Evolutionary conservation across 768 basidiomycete genomes (phyloP), one percentile per base, ranked within the genome.

Genomic region (Mycena epipterygia): DNA sequence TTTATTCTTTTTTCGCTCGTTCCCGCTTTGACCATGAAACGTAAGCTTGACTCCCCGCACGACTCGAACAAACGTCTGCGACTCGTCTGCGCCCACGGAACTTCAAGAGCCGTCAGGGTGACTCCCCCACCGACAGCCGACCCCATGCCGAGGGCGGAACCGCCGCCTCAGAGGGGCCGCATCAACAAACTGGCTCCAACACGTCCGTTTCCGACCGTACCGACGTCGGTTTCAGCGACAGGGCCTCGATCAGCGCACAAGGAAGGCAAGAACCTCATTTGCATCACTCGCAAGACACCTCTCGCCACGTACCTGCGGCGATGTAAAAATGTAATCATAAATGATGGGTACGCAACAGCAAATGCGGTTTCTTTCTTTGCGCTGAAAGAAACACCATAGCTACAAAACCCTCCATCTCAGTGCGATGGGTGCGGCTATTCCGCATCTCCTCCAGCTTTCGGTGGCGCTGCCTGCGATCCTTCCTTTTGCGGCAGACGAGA

Each of bases 361-460:
- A 21, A 49, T 21, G 56, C 23, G 51, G 13, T 35, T 64, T 48
- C 49, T 46, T 49, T 60, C 35, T 32, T 13, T 11, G 35, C 33
- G 39, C 42, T 56, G 16, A 46, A 63, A 19, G 61, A 14, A 16
- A 3, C 12, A 25, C 19, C 5, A 73, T 58, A 95, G 93, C 39
- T 91, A 93, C 76, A 92, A 92, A 71, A 90, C 88, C 6, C 79
- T 97, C 35, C 89, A 91, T 78, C 80, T 97, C 49, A 89, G 88
- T 68, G 95, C 94, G 8, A 92, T 96, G 90, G 95, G 95, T 29
- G 95, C 95, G 6, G 95, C 96, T 2, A 96, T 97, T 66, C 95
- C 95, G 3, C 91, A 91, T 74, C 88, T 95, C 27, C 81, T 93
- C 32, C 89, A 89, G 53, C 85, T 97, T 17, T 81, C 88, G 16